Base-by-base conservation (phyloP, 176 grass and related monocot species). In the Oryza nivara region DNA sequence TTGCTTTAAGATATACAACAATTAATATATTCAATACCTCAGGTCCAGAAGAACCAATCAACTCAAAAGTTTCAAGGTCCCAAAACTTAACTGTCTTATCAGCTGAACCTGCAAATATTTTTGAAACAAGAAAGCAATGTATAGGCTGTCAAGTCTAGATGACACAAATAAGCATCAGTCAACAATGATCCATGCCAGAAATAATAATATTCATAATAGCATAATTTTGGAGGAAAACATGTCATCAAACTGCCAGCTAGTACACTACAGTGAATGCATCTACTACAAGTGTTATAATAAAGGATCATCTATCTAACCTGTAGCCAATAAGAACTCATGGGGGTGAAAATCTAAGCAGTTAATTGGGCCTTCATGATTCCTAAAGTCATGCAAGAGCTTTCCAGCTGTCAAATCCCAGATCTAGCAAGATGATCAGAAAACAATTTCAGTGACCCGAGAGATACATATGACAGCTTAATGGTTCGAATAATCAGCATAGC, bases 381-480 rank as follows among this genome's bases (percentile, higher is more conserved):
- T 92, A 79, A 98, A 98, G 56, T 93, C 93, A 88, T 88, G 88
- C 79, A 95, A 74, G 73, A 98, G 87, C 85, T 93, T 95, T 69
- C 89, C 93, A 80, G 96, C 96, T 13, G 95, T 95, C 85, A 95
- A 92, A 92, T 98, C 96, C 96, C 92, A 98, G 58, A 98, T 76
- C 96, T 98, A 84, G 23, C 44, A 83, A 83, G 82, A 81, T 47
- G 77, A 35, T 80, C 65, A 67, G 23, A 51, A 46, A 68, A 73
- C 15, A 74, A 80, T 51, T 51, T 83, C 25, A 84, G 73, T 72
- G 38, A 52, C 48, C 7, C 51, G 73, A 15, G 47, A 90, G 46
- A 82, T 66, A 75, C 38, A 40, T 81, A 56, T 69, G 46, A 6
- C 9, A 17, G 17, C 15, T 51, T 68, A 67, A 74, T 73, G 68